Evolutionary conservation across 208 protist species (phyloP), one percentile per base, ranked within the genome.

Genomic region (Trypanosoma boissoni): DNA sequence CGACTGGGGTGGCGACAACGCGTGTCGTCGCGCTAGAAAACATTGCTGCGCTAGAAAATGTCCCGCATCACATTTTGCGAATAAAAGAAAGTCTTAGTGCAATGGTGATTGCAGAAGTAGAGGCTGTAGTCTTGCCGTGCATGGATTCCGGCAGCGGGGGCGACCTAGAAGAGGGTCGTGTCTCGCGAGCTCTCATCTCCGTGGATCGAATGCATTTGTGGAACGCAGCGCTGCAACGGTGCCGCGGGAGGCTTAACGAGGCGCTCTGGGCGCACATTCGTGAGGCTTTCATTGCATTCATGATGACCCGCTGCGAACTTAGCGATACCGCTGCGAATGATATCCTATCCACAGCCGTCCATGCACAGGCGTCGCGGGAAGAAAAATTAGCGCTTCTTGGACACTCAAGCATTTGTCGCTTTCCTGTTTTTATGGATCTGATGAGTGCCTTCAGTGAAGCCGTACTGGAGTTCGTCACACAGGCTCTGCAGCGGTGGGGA

Each of bases 291-390:
- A 70, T 83, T 2, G 51, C 65, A 8, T 74, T 83, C 28, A 68
- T 91, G 14, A 75, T 91, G 53, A 70, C 58, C 44, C 49, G 57
- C 34, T 72, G 68, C 20, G 43, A 51, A 10, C 58, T 91, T 9
- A 72, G 79, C 65, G 74, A 94, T 60, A 55, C 59, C 5, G 74
- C 58, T 56, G 87, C 81, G 24, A 73, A 94, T 56, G 68, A 59
- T 52, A 42, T 94, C 52, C 72, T 91, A 44, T 66, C 70, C 8
- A 57, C 76, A 31, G 55, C 66, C n/a, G 66, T 54, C 24, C 39
- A 34, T 3, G 50, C 28, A 14, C 21, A 69, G 44, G 51, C 63
- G 16, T 54, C 69, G 2, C 52, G 41, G 9, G 64, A 74, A 37
- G 73, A 83, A 63, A 80, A 65, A 46, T 37, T 65, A 29, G 16